Evolutionary conservation across 2,329 filamentous ascomycete genomes (phyloP), one percentile per base, ranked within the genome.

Genomic region (Neopestalotiopsis clavispora): DNA sequence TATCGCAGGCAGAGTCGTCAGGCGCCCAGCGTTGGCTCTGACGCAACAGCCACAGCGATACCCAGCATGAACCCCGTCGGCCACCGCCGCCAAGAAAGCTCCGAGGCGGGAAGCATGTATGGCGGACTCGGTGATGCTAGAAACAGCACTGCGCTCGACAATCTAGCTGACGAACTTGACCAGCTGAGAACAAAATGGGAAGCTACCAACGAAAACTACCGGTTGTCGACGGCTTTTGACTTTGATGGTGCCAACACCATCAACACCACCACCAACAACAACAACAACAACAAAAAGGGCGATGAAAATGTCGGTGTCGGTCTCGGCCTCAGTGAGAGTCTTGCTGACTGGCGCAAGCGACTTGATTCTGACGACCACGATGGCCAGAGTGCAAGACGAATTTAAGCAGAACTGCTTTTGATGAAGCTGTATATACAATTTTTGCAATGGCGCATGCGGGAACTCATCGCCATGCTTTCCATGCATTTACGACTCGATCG

Each of bases 121-220:
- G 90, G 86, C 28, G 86, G 84, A 10, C 77, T 87, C 3, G 85
- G 87, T 73, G 83, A 88, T 67, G 83, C 81, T 65, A 84, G 88
- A 72, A 87, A 89, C 78, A 89, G 87, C 75, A 84, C 82, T 73
- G 95, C 95, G 3, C 87, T 99, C 23, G 96, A 99, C 80, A 96
- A 92, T 72, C 88, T 99, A 30, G 95, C 96, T 12, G 94, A 90
- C 71, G 96, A 99, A 82, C 89, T 99, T 7, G 96, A 99, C 79
- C 92, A 93, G 13, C 86, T 99, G 62, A 90, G 95, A 66, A 93
- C 86, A 66, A 95, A 98, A 75, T 99, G 96, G 96, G 94, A 98
- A 82, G 94, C 92, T 52, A 97, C 94, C 13, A 98, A 95, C 83
- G 96, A 97, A 81, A 97, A 94, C 76, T 98, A 98, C 80, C 92